Percentiles rank a stretch among this genome's conserved stretches.
phyloP scores from a whole-genome alignment of 1,284 basidiomycete genomes.

The Malassezia japonica region DNA sequence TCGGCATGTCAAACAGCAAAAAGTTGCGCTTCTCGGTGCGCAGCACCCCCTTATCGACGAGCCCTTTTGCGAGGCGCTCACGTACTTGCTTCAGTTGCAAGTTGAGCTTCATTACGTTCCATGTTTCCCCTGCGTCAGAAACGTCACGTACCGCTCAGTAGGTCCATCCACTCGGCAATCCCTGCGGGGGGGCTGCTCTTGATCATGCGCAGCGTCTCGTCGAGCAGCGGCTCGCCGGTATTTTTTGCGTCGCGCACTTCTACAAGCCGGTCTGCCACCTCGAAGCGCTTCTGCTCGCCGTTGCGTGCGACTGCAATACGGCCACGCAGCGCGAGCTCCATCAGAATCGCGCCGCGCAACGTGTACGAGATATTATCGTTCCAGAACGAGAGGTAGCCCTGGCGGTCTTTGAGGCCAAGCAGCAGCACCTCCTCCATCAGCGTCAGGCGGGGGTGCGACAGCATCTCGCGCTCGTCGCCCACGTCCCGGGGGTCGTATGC shows the following conservation, averaged over 20 bases:
- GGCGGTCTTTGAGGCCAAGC: slow-evolving; percentile 76
- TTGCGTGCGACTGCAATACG: slow-evolving; percentile 34
- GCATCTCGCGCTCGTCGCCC: slow-evolving; percentile 64
- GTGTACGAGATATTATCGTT: slow-evolving; percentile 48
- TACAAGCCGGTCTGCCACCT: slow-evolving; percentile 29
- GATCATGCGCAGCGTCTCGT: slow-evolving; percentile 45
- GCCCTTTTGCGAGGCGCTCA: slow-evolving; percentile 44
- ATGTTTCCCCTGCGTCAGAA: slow-evolving; percentile 32
- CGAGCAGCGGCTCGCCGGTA: slow-evolving; percentile 44
- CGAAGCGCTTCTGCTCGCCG: slow-evolving; percentile 23
- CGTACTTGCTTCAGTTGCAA: slow-evolving; percentile 47
- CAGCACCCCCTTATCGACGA: slow-evolving; percentile 47
- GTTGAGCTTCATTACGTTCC: slow-evolving; percentile 46
- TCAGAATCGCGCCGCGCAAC: slow-evolving; percentile 42
- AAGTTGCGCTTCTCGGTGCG: slow-evolving; percentile 48
- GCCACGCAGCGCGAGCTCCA: slow-evolving; percentile 42
- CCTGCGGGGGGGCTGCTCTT: slow-evolving; percentile 34
- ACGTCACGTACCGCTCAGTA: slow-evolving; percentile 30
- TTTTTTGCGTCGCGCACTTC: slow-evolving; percentile 37
- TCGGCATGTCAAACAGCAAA: slow-evolving; percentile 47
- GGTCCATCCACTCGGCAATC: slow-evolving; percentile 41
- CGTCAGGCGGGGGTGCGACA: slow-evolving; percentile 71
- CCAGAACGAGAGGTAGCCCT: slow-evolving; percentile 48
- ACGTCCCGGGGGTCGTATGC: slow-evolving; percentile 91
- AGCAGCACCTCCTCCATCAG: slow-evolving; percentile 94